These are phyloP conservation scores for Russula abietina DNA, from an alignment of 768 basidiomycete species.

Conservation along the genomic window DNA sequence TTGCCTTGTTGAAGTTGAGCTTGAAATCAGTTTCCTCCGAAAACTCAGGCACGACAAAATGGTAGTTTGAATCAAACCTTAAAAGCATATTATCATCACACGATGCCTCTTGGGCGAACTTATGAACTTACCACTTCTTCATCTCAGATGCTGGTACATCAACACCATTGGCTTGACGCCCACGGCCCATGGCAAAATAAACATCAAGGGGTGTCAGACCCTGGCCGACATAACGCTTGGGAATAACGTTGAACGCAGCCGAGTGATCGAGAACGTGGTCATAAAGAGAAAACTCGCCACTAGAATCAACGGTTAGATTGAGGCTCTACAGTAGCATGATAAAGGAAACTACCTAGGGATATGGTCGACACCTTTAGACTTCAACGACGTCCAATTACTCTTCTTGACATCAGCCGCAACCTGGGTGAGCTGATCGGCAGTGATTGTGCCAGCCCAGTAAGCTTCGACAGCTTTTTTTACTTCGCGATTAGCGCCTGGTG, in stretches of 20 bases:
- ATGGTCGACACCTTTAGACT: constrained; percentile 79
- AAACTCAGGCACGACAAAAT: constrained; percentile 96
- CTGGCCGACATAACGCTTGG: constrained; percentile 85
- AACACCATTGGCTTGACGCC: constrained; percentile 88
- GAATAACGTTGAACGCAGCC: constrained; percentile 92
- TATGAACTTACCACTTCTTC: constrained; percentile 88
- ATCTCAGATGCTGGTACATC: constrained; percentile 98
- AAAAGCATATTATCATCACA: constrained; percentile 12
- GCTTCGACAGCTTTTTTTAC: constrained; percentile 97
- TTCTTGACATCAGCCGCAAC: constrained; percentile 84
- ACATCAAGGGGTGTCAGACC: constrained; percentile 86
- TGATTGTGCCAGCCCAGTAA: constrained; percentile 93
- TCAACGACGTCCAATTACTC: constrained; percentile 80
- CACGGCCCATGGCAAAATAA: constrained; percentile 99
- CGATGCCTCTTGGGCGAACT: neutral
- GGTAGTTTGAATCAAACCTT: constrained; percentile 99
- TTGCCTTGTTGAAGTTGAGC: constrained; percentile 90
- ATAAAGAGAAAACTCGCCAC: constrained; percentile 97
- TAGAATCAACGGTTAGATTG: constrained; percentile 33
- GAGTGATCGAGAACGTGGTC: constrained; percentile 99
- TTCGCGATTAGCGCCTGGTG: constrained; percentile 82
- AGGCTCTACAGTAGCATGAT: constrained; percentile 21
- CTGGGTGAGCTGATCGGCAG: constrained; percentile 82
- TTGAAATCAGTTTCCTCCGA: constrained; percentile 89
- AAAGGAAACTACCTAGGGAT: constrained; percentile 70